phyloP scores from a whole-genome alignment of 139 green algal species.

The Chlamydomonas incerta region DNA sequence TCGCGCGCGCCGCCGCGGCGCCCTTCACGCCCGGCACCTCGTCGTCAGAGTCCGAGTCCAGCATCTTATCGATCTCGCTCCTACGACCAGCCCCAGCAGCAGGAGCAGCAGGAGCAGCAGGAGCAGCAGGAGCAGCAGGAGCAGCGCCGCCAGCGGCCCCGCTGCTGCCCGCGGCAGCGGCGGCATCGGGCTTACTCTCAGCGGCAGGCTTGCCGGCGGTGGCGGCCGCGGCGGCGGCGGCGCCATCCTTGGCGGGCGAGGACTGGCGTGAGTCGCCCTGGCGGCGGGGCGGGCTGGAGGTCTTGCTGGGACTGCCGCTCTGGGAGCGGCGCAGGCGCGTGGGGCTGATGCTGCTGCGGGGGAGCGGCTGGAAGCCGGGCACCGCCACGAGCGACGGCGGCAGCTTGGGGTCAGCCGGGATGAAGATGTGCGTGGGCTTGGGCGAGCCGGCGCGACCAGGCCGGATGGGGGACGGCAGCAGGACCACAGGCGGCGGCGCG shows the following conservation, averaged over 20 bases:
- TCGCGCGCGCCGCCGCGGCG: neutral
- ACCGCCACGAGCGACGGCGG: slow-evolving; percentile 19
- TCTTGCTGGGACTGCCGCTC: neutral
- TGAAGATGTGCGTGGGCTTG: slow-evolving; percentile 26
- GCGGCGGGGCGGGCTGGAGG: too few relatives aligned
- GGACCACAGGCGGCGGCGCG: neutral
- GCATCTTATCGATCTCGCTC: neutral
- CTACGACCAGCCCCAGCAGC: too few relatives aligned
- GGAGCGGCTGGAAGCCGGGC: slow-evolving; percentile 22
- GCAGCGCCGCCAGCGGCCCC: neutral
- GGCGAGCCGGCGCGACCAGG: neutral
- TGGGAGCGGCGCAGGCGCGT: neutral
- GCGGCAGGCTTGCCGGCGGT: too few relatives aligned
- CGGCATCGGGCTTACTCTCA: too few relatives aligned
- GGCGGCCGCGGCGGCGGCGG: too few relatives aligned
- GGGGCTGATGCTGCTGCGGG: neutral
- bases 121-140: neutral
- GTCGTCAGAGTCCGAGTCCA: slow-evolving; percentile 16
- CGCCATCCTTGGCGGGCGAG: neutral
- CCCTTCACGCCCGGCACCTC: neutral
- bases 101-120: neutral
- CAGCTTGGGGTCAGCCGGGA: slow-evolving; percentile 10
- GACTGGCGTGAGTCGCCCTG: neutral
- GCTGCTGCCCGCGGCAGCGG: too few relatives aligned
- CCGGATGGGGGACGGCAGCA: neutral